Base-by-base conservation (phyloP, 345 rosid species). In the Mercurialis annua region DNA sequence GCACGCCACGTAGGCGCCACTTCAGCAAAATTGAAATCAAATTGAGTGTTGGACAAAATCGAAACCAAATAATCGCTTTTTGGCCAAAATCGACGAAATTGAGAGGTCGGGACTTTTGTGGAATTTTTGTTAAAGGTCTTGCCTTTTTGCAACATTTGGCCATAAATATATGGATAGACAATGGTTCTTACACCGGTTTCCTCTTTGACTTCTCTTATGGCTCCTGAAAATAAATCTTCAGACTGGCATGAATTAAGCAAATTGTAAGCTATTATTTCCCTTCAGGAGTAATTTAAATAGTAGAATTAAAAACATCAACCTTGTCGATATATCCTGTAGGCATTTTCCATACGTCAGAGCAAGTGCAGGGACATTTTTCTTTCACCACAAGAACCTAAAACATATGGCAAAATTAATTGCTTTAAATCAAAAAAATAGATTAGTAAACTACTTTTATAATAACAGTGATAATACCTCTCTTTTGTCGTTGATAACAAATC, bases 161-260 rank as follows among this genome's bases (percentile, higher is more conserved):
- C n/a, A n/a, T n/a, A n/a, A n/a, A 40, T 10, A 6, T 17, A n/a
- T 1, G 2, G 10, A 34, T 2, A 33, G 18, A 46, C 23, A 21
- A 15, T 11, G 2, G 0, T 65, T 10, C 82, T 81, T 69, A 83
- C 87, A 20, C 85, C 86, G 1, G 85, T 86, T 68, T 86, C 88
- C 77, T 86, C 86, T 75, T 76, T 80, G 29, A 83, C 87, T 75
- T 83, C 90, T 77, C 87, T 81, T 44, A 75, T 48, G 40, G 76
- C 86, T 56, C 84, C 86, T 20, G 77, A 68, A 50, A 78, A 86
- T 38, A 83, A 33, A 46, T 85, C 90, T 73, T 83, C 87, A 27
- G 80, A 77, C 84, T 85, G 73, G 21, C 17, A 48, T 17, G n/a
- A 62, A 18, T 55, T 17, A 15, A 46, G 23, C 8, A 26, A 15